Conservation (phyloP, 768 basidiomycete genomes). For the Kwoniella sp. region DNA sequence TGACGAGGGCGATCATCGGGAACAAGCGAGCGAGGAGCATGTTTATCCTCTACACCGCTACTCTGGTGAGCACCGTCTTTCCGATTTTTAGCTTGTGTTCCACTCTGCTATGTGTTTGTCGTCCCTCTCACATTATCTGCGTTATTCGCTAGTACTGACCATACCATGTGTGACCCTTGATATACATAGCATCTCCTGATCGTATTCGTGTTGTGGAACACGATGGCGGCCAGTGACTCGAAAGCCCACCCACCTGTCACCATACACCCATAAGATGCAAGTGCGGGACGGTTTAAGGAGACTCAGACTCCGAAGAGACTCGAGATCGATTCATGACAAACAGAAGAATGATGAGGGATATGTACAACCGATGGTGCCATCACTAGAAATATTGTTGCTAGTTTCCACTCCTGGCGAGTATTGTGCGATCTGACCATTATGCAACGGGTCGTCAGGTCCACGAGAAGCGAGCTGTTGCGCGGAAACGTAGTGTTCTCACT, state of each 20-base stretch:
- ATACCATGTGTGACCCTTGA: background rate
- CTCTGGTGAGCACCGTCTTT: conserved; percentile 41
- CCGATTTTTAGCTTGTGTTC: background rate
- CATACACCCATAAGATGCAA: conserved; percentile 32
- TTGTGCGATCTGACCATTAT: no score
- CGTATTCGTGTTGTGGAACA: conserved; percentile 52
- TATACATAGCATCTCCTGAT: conserved; percentile 45
- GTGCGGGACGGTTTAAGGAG: no score
- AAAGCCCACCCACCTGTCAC: conserved; percentile 29
- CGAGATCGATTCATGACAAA: no score
- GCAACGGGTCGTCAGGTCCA: no score
- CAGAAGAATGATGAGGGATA: no score
- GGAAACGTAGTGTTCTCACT: no score
- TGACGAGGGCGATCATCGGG: conserved; percentile 83
- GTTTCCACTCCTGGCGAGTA: no score
- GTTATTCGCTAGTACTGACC: background rate
- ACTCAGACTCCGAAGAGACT: no score
- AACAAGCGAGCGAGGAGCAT: conserved; percentile 86
- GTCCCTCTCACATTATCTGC: background rate
- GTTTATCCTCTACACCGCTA: conserved; percentile 79
- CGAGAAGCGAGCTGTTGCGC: no score
- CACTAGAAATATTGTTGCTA: no score
- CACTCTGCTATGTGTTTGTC: background rate
- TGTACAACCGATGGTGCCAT: no score
- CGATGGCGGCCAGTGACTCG: conserved; percentile 51